Evolutionary conservation across 257 asterid genomes (phyloP).

Genomic region (Handroanthus guayacan): DNA sequence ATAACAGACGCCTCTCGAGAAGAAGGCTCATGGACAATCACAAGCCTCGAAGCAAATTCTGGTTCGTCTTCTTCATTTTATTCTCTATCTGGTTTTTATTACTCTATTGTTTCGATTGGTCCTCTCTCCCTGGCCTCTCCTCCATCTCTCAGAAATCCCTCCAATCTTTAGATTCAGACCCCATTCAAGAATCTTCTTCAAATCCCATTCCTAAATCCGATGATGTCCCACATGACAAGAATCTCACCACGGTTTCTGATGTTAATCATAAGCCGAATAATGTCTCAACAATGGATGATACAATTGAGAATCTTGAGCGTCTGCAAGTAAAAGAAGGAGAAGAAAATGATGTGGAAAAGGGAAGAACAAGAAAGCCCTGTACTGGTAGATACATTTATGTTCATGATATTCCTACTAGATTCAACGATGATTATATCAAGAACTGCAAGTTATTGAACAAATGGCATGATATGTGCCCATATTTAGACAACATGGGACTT

Average conservation of each 20-base stretch:
- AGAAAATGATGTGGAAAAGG: not conserved
- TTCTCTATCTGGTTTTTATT: constrained; percentile 75
- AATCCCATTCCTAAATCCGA: not conserved
- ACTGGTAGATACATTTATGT: constrained; percentile 64
- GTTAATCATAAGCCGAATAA: not conserved
- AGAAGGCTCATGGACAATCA: constrained; percentile 53
- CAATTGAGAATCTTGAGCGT: not conserved
- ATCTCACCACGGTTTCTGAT: not conserved
- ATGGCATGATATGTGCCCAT: constrained; percentile 81
- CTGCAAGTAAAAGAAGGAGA: constrained; percentile 28
- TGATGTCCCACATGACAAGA: not conserved
- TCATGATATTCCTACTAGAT: constrained; percentile 64
- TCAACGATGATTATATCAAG: constrained; percentile 56
- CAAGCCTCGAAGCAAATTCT: constrained; percentile 55
- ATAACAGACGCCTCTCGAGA: constrained; percentile 27
- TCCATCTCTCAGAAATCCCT: constrained; percentile 32
- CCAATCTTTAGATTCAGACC: constrained; percentile 26
- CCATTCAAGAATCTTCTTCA: not conserved
- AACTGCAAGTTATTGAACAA: constrained; percentile 61
- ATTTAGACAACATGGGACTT: constrained; percentile 66
- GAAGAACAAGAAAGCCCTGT: constrained; percentile 37
- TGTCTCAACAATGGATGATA: not conserved
- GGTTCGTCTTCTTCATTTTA: constrained; percentile 55
- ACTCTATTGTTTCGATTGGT: constrained; percentile 70
- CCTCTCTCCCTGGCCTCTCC: constrained; percentile 51